phyloP scores from a whole-genome alignment of 2,329 filamentous ascomycete genomes.

The Lachnellula cervina region DNA sequence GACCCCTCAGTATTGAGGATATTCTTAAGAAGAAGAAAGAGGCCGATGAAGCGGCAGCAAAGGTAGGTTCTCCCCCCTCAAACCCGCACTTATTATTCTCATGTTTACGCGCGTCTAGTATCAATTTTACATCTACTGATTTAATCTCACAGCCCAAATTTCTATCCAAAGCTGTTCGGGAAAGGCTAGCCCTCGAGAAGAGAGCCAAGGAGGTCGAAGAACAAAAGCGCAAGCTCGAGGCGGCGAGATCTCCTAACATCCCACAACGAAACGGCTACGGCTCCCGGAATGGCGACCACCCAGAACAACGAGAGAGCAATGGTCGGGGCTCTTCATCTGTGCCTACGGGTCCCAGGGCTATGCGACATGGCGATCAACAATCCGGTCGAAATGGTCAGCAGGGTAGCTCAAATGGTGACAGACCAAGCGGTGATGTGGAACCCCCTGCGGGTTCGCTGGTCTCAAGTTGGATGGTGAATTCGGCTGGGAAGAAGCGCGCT shows the following conservation, averaged over 20 bases:
- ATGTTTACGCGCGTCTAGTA: slow-evolving; percentile 29
- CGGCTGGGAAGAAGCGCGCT: slow-evolving; percentile 34
- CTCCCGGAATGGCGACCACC: slow-evolving; percentile 19
- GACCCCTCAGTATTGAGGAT: slow-evolving; percentile 77
- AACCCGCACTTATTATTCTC: slow-evolving; percentile 17
- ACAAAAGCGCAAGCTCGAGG: slow-evolving; percentile 43
- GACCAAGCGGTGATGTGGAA: slow-evolving; percentile 17
- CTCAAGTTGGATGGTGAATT: slow-evolving; percentile 27
- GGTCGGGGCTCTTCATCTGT: slow-evolving; percentile 35
- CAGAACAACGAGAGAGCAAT: slow-evolving; percentile 19
- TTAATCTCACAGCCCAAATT: slow-evolving; percentile 62
- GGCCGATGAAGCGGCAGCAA: slow-evolving; percentile 75
- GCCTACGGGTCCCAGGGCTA: slow-evolving; percentile 69
- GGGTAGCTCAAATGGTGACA: neutral
- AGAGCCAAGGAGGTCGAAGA: slow-evolving; percentile 66
- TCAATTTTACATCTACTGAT: slow-evolving; percentile 21
- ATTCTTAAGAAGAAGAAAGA: slow-evolving; percentile 80
- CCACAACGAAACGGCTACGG: slow-evolving; percentile 21
- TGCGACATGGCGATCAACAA: slow-evolving; percentile 48
- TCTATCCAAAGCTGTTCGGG: slow-evolving; percentile 75
- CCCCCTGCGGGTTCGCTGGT: slow-evolving; percentile 29
- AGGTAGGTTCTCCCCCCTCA: slow-evolving; percentile 42
- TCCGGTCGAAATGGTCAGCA: slow-evolving; percentile 23
- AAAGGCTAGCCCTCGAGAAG: slow-evolving; percentile 74
- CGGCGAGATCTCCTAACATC: slow-evolving; percentile 23